Base-by-base conservation (phyloP, 345 rosid genomes). In the Linum usitatissimum region DNA sequence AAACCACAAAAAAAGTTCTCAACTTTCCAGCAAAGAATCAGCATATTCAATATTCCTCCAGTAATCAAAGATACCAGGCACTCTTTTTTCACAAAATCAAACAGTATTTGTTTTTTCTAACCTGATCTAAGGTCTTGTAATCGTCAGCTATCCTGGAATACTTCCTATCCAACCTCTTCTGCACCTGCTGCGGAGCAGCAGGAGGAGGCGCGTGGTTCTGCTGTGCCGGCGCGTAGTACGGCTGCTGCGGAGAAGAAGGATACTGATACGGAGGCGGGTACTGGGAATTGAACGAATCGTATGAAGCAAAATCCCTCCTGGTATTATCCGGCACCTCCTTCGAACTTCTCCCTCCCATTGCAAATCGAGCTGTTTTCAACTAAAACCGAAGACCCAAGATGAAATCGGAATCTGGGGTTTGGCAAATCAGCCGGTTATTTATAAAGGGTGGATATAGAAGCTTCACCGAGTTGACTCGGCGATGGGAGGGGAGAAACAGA, bases 51-150 rank as follows among this genome's bases (percentile, higher is more conserved):
- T 1, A 34, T 34, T 7, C 38, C 38, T 7, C 38, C 38, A 34
- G 8, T 7, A 4, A 34, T 34, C 38, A 34, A 34, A 34, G 38
- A 4, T 4, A 34, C 38, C 38, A 34, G 8, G 3, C 38, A 23
- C 38, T 7, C 38, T 7, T 34, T 34, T 34, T 4, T 34, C 38
- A 34, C 38, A 34, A 34, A 7, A 34, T 5, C 38, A 34, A 4
- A 34, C 38, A 34, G 38, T 5, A 34, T 34, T 34, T 34, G 8
- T 34, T 34, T 34, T 34, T 34, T 34, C 51, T 71, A 70, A 93
- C 99, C 96, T 93, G 86, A 69, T 90, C 91, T 61, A 93, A 77
- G 65, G 90, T 87, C 65, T 73, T 65, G 73, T 93, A 93, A 38
- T 90, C 76, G 72, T 93, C 99, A 48, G 84, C 85, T 53, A 90